phyloP scores from a whole-genome alignment of 208 protist species.

The Balamuthia mandrillaris region DNA sequence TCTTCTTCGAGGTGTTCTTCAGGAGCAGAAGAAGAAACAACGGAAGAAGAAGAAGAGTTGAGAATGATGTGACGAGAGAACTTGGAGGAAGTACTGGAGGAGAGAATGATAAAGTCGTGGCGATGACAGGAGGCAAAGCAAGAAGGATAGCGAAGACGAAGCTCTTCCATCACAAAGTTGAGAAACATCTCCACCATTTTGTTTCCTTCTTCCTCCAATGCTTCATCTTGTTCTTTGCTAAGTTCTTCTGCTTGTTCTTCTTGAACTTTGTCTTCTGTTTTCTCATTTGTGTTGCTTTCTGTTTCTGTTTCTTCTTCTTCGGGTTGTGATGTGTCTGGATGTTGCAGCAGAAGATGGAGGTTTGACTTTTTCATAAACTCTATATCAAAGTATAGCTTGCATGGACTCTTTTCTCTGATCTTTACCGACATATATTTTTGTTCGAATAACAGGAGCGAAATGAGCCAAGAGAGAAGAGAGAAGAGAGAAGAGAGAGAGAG shows the following conservation, averaged over 20 bases:
- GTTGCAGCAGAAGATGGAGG: background rate
- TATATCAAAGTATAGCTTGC: constrained; percentile 22
- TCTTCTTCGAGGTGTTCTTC: too few species aligned
- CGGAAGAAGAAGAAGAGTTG: too few species aligned
- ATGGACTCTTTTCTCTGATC: background rate
- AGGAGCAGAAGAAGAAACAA: too few species aligned
- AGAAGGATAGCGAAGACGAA: background rate
- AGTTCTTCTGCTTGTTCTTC: too few species aligned
- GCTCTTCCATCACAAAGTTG: background rate
- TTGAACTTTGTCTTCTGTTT: too few species aligned
- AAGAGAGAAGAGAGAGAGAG: background rate
- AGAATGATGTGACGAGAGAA: constrained; percentile 9
- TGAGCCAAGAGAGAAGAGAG: background rate
- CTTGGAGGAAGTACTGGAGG: background rate
- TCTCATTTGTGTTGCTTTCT: too few species aligned
- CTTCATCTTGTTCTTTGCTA: too few species aligned
- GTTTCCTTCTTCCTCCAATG: too few species aligned
- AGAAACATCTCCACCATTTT: background rate
- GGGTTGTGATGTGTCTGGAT: background rate
- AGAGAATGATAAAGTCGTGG: background rate
- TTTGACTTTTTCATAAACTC: background rate
- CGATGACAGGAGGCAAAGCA: background rate
- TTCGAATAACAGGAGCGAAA: background rate
- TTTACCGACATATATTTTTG: background rate
- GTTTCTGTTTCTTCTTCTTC: too few species aligned